These are phyloP conservation scores for Stellera chamaejasme DNA, from an alignment of 345 rosid genomes.

Conservation along the genomic window DNA sequence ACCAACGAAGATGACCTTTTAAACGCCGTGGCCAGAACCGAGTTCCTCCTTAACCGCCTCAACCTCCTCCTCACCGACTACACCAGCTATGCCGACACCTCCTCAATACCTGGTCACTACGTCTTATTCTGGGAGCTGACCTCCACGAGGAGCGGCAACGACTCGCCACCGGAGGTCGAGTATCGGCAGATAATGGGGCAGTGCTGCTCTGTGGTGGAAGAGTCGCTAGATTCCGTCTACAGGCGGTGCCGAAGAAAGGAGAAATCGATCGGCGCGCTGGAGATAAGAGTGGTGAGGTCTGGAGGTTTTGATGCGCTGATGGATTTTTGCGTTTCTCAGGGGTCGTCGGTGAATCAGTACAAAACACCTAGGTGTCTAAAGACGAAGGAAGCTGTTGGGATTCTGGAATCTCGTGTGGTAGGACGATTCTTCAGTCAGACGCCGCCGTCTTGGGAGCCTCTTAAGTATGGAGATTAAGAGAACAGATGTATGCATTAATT, in stretches of 20 bases:
- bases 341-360: constrained; percentile 91
- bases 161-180: constrained; percentile 30
- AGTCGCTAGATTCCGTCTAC: constrained; percentile 76
- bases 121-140: constrained; percentile 87
- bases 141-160: constrained; percentile 12
- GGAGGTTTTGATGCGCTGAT: constrained; percentile 78
- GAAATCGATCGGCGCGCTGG: constrained; percentile 69
- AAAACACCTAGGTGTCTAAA: constrained; percentile 92
- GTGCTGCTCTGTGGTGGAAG: constrained; percentile 75
- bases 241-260: constrained; percentile 79
- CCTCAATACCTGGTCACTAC: constrained; percentile 83
- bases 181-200: constrained; percentile 41
- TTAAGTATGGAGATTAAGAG: constrained; percentile 24
- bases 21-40: constrained; percentile 69
- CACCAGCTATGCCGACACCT: constrained; percentile 73
- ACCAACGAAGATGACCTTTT: constrained; percentile 87
- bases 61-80: constrained; percentile 68
- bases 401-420: constrained; percentile 63
- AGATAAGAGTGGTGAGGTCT: constrained; percentile 69
- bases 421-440: constrained; percentile 55
- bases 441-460: constrained; percentile 70
- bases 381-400: constrained; percentile 47
- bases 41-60: constrained; percentile 43
- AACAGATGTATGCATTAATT: too few species aligned
- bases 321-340: constrained; percentile 80